Conservation (phyloP, 768 basidiomycete genomes). For the Asterophora parasitica region DNA sequence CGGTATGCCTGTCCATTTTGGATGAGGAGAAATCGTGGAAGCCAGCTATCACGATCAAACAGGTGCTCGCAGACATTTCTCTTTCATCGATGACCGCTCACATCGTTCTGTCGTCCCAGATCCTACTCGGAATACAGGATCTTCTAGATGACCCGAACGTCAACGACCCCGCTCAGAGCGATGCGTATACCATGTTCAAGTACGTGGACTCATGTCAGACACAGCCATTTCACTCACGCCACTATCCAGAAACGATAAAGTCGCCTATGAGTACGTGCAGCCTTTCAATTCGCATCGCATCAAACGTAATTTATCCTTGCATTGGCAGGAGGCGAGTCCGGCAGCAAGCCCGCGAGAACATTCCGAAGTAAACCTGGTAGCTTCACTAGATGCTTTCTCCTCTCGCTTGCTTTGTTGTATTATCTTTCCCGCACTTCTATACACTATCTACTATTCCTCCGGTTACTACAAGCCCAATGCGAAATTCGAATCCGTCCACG, state of each 20-base stretch:
- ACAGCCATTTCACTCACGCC: constrained; percentile 7
- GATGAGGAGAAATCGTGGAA: constrained; percentile 99
- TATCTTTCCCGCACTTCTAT: constrained; percentile 2
- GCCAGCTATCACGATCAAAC: constrained; percentile 98
- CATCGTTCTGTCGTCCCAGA: constrained; percentile 42
- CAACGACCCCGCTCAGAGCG: constrained; percentile 96
- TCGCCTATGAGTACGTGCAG: constrained; percentile 77
- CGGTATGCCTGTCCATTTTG: constrained; percentile 94
- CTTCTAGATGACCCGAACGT: constrained; percentile 94
- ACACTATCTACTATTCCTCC: neutral
- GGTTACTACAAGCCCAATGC: neutral
- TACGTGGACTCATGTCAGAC: constrained; percentile 23
- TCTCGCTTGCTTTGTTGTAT: neutral
- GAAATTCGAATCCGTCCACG: neutral
- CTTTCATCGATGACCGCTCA: neutral
- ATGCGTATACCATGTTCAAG: constrained; percentile 99
- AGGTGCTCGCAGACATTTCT: constrained; percentile 45
- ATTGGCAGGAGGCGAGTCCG: constrained; percentile 67
- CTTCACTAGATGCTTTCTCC: neutral
- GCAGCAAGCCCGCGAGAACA: constrained; percentile 84
- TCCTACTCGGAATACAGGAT: constrained; percentile 93
- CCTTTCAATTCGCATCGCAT: neutral
- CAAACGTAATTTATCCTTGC: neutral
- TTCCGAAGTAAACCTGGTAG: constrained; percentile 64
- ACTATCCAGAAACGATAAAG: constrained; percentile 76